Evolutionary conservation across 2,329 filamentous ascomycete species (phyloP), one percentile per base, ranked within the genome.

Genomic region (Trichoderma pleuroti): DNA sequence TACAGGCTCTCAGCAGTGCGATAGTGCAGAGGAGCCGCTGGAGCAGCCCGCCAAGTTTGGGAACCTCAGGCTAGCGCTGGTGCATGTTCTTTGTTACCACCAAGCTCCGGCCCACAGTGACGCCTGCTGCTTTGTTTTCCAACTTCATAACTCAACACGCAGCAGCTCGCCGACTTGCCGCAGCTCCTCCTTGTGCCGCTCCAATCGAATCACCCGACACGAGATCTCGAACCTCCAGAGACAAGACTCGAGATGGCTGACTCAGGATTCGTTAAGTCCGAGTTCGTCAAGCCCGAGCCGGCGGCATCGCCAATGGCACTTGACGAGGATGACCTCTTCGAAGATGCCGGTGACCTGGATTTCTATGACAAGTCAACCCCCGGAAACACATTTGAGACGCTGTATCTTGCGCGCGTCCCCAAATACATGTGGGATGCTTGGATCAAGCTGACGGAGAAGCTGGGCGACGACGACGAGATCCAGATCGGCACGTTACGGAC

Each of bases 401-500:
- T 88, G 68, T 97, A 93, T 84, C 85, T 97, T 63, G 91, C 92
- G 66, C 91, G 93, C 74, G 85, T 97, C 56, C 93, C 94, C 24
- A 89, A 90, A 73, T 91, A 92, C 78, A 85, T 97, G 70, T 96
- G 93, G 90, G 88, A 95, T 75, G 87, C 90, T 57, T 97, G 94
- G 92, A 82, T 84, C 71, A 81, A 83, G 76, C 74, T 82, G 54
- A 76, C 76, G 12, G 80, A 82, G 62, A 86, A 90, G 74, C 82
- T 97, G 16, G 91, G 93, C 76, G 92, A 95, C 73, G 91, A 97
- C 74, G 91, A 91, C 70, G 92, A 94, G 81, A 92, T 97, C 73
- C 87, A 92, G 78, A 88, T 97, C 73, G 93, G 93, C 57, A 95
- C 89, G 34, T 85, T 97, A 76, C 84, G 88, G 68, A 86, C 85